Base-by-base conservation (phyloP, 225 moss, liverwort and hornwort species). In the Sphagnum tenellum region DNA sequence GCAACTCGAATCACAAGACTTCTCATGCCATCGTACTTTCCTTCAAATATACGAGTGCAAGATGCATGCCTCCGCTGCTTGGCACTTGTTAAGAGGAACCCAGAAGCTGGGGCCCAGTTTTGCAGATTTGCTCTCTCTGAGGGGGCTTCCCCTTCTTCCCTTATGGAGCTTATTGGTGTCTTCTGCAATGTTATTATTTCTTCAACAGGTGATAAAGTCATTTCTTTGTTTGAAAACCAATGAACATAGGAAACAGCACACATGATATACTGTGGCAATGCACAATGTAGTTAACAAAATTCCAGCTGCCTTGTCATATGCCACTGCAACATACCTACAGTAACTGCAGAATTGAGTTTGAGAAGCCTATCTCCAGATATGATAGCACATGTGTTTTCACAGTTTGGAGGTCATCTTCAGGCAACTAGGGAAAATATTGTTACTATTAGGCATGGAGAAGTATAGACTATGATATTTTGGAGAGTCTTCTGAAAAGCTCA, bases 41-140 rank as follows among this genome's bases (percentile, higher is more conserved):
- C 81, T 8, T 62, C 66, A 7, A 69, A 76, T 44, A 72, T 78
- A 53, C 48, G 76, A 45, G 71, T 73, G 9, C 67, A 68, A 52
- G 81, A 85, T 52, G 85, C 85, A 44, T 78, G 85, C 70, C 78
- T 60, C 8, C 68, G 81, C 13, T 85, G 85, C 59, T 5, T 78
- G 6, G 76, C 73, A 4, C 81, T 81, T 11, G 70, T 85, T 4
- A 81, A 71, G 56, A 72, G 81, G 60, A 69, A 69, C 58, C 85
- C 81, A 29, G 61, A 73, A 61, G 85, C 81, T n/a, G 85, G 78
- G 49, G 70, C 76, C 45, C 68, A 74, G 59, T 85, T 85, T 54
- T 85, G 85, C 66, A 78, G 73, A 70, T 85, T 81, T 81, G 61
- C 80, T 2, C 69, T 78, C 8, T 55, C 12, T 44, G 81, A 85